These are phyloP conservation scores for Sporobolomyces roseus DNA, from an alignment of 768 basidiomycete genomes.

Conservation along the genomic window DNA sequence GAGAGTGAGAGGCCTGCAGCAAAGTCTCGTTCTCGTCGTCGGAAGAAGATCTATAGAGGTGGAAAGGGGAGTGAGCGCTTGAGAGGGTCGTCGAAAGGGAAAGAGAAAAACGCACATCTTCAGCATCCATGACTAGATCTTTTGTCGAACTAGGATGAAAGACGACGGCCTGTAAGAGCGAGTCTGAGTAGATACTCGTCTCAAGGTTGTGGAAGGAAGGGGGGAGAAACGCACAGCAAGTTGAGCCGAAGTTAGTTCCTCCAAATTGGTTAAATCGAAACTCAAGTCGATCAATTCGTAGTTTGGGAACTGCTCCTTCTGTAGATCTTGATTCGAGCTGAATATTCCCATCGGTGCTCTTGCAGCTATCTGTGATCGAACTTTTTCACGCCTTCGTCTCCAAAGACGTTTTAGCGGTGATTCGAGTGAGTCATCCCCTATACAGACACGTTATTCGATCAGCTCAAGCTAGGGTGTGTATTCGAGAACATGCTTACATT, in stretches of 20 bases:
- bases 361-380: constrained; percentile 2
- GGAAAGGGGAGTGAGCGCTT: not conserved
- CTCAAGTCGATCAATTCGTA: constrained; percentile 23
- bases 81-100: not conserved
- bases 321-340: not conserved
- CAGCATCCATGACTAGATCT: constrained; percentile 13
- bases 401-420: not conserved
- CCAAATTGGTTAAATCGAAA: constrained; percentile 9
- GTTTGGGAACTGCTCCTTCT: not conserved
- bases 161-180: not conserved
- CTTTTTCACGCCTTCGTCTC: constrained; percentile 1
- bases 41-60: constrained; percentile 22
- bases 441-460: not conserved
- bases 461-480: too few relatives aligned
- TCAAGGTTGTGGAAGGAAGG: too few relatives aligned
- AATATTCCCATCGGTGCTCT: constrained; percentile 7
- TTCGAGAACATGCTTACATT: not conserved
- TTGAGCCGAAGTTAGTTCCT: constrained; percentile 18
- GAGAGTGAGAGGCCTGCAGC: constrained; percentile 10
- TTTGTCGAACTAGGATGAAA: constrained; percentile 24
- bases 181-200: too few relatives aligned
- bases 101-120: constrained; percentile 10
- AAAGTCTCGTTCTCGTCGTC: constrained; percentile 35
- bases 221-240: constrained; percentile 9
- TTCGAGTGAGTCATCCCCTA: constrained; percentile 15